Evolutionary conservation across 2,329 filamentous ascomycete species (phyloP), one percentile per base, ranked within the genome.

Genomic region (Trichoderma polysporum): DNA sequence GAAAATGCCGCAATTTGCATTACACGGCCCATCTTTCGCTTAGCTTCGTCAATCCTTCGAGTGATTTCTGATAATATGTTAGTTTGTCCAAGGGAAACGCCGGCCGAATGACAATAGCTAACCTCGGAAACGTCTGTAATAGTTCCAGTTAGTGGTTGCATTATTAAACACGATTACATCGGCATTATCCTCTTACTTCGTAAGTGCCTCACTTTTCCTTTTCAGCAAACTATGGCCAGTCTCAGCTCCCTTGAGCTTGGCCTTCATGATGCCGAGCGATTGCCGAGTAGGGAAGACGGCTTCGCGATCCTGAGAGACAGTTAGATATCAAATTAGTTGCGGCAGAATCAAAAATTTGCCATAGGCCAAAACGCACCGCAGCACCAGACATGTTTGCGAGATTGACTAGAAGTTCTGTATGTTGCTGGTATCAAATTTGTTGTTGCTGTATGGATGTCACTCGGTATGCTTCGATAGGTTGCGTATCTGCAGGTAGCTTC

Each of bases 1-100:
- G 94, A 98, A 82, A 99, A 98, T 53, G 95, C 94, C 47, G 95
- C 95, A 76, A 99, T 97, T 80, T 98, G 94, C 95, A 99, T 99
- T 41, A 99, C 95, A 37, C 94, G 88, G 67, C 95, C 95, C 94
- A 99, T 99, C 84, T 99, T 99, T 74, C 94, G 91, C 82, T 99
- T 99, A 49, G 95, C 95, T 80, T 99, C 95, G 82, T 99, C 94
- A 80, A 99, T 99, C 76, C 95, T 91, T 78, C 90, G 89, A 58
- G 95, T 97, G 75, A 99, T 99, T 75, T 99, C 95, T 92, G 77
- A 71, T 22, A 39, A 25, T 13, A 25, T 9, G 49, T 64, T 47
- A 54, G 61, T 64, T 54, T 53, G 10, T 41, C 9, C 17, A 25
- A 53, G 35, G 19, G 19, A 45, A 25, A 29, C 37, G 37, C 19